Evolutionary conservation across 2,329 filamentous ascomycete species (phyloP), one percentile per base, ranked within the genome.

Genomic region (Fusarium clavum): DNA sequence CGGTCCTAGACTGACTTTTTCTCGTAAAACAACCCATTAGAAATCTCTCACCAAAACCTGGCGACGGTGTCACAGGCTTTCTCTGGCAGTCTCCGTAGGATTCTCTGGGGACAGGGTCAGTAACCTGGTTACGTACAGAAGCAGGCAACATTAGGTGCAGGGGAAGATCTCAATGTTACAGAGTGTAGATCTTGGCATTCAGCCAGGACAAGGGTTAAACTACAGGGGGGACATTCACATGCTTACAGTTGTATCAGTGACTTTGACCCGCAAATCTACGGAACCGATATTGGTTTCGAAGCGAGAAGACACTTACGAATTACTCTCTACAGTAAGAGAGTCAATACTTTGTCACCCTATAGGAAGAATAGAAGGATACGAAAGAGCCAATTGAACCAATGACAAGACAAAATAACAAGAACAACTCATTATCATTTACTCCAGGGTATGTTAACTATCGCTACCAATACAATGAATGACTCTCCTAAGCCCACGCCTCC

Each of bases 401-500:
- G 20, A 4, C 12, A 24, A 11, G 22, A 12, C n/a, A 38, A 52
- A 29, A 3, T 41, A 41, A 51, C 30, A n/a, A 18, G 3, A 41
- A 34, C 10, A 56, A 38, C 49, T 66, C 24, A 27, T 51, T 40
- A 41, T 57, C 25, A 57, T 32, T 44, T 13, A 13, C 13, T 32
- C 12, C 1, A 20, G 24, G 18, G 13, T 46, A 47, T 60, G 20
- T 18, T 22, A 20, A 32, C 11, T 16, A 13, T 67, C 22, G 16
- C 18, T 46, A 30, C 10, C 7, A 25, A 18, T 20, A 9, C 12
- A 34, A 11, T 16, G 14, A 34, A 11, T 16, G 14, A 29, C 34
- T 16, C 24, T 20, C 11, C 5, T 41, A 52, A 52, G 34, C 60
- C 73, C 73, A 75, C 2, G 67, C 46, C 58, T 81, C 79, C 67